phyloP scores from a whole-genome alignment of 306 rosid genomes.

The Prunus mongolica region DNA sequence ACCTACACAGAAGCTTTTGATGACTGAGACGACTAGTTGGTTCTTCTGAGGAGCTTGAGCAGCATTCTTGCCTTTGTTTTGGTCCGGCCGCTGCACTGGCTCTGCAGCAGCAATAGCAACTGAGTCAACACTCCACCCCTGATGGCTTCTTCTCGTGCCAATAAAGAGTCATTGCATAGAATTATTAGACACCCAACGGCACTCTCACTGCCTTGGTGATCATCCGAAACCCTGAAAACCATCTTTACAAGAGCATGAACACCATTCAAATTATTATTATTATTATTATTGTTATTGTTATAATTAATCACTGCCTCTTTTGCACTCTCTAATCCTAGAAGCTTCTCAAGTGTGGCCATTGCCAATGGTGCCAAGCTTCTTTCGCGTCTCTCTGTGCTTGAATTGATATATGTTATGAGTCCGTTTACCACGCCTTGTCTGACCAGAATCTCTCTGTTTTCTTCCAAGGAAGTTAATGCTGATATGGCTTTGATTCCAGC shows the following conservation, averaged over 20 bases:
- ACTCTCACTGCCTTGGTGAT: slow-evolving; percentile 64
- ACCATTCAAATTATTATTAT: slow-evolving; percentile 28
- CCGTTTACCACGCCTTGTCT: slow-evolving; percentile 50
- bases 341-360: slow-evolving; percentile 52
- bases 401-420: slow-evolving; percentile 44
- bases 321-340: slow-evolving; percentile 44
- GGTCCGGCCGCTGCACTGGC: slow-evolving; percentile 54
- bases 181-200: slow-evolving; percentile 55
- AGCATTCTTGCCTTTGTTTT: slow-evolving; percentile 72
- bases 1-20: slow-evolving; percentile 9
- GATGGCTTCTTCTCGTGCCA: slow-evolving; percentile 68
- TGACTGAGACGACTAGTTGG: slow-evolving; percentile 47
- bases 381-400: slow-evolving; percentile 34
- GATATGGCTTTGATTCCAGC: slow-evolving; percentile 56
- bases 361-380: slow-evolving; percentile 38
- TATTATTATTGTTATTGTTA: too few species aligned
- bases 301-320: slow-evolving; percentile 41
- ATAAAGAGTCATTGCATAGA: slow-evolving; percentile 40
- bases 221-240: slow-evolving; percentile 58
- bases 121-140: slow-evolving; percentile 56
- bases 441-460: slow-evolving; percentile 44
- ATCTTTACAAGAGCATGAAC: slow-evolving; percentile 48
- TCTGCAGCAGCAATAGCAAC: slow-evolving; percentile 70
- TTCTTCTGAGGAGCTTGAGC: slow-evolving; percentile 76
- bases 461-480: slow-evolving; percentile 40